Evolutionary conservation across 202 grass and related monocot species (phyloP), one percentile per base, ranked within the genome.

Genomic region (Schoenoplectus tabernaemontani): DNA sequence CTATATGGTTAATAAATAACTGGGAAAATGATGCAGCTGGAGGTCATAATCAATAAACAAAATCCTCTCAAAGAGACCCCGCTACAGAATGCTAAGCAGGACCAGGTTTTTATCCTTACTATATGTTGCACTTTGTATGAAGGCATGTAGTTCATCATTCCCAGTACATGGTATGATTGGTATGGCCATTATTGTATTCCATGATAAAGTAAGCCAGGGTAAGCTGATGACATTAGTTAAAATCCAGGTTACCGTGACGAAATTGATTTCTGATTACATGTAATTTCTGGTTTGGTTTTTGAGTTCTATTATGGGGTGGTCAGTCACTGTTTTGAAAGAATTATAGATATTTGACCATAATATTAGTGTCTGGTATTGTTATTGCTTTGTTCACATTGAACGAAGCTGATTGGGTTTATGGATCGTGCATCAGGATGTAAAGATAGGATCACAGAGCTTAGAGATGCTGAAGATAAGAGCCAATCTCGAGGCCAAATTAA

Each of bases 401-500:
- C 59, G 22, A 36, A 69, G 26, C 64, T 79, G 17, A 85, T 15
- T 15, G 34, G 62, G 46, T 41, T 34, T 23, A 32, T 73, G 43
- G 68, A n/a, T 71, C 13, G 59, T 65, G 33, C 57, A 78, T 61
- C 87, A 97, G 95, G 86, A 90, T 46, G 50, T 81, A 70, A 68
- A 83, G 78, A 77, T 89, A 36, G 81, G 91, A 57, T 78, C 75
- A 20, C 89, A 89, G 82, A 90, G 91, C 81, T 79, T 86, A 57
- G 86, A 97, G 87, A 97, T 97, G 95, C 78, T 97, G 81, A 97
- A 94, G 83, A 78, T 92, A 86, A 93, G 95, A 87, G 89, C 86
- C 66, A 83, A 86, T 47, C 89, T 97, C 19, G 95, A 94, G 78
- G 95, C 80, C 66, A 92, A 91, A 57, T 89, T 94, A 78, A 94